Percentiles rank a stretch among this genome's conserved stretches.
Conservation (phyloP, 2,329 filamentous ascomycete species). For the Talaromyces sp. region DNA sequence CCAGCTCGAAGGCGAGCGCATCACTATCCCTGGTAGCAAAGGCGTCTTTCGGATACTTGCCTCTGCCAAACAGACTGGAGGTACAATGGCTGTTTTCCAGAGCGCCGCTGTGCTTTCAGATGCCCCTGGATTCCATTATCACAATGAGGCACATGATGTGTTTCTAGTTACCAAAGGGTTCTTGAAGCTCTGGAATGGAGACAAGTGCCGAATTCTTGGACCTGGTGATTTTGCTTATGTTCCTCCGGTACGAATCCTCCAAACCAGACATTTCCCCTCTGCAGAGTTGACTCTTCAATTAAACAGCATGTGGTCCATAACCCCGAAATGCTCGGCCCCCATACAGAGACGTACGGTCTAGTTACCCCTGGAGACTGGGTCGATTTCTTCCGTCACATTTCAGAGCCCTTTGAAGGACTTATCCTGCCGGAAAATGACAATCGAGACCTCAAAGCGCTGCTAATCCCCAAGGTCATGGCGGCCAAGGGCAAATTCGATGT, state of each 20-base stretch:
- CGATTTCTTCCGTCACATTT: constrained; percentile 56
- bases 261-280: neutral
- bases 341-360: constrained; percentile 51
- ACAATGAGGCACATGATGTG: constrained; percentile 53
- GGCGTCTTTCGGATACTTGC: constrained; percentile 48
- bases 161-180: constrained; percentile 53
- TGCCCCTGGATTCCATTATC: constrained; percentile 49
- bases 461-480: constrained; percentile 53
- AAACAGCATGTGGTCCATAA: constrained; percentile 46
- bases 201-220: constrained; percentile 48
- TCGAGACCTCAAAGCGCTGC: constrained; percentile 45
- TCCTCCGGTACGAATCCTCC: constrained; percentile 41
- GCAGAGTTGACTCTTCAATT: constrained; percentile 22
- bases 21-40: constrained; percentile 50
- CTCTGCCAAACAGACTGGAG: constrained; percentile 48
- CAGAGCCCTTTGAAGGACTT: constrained; percentile 47
- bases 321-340: constrained; percentile 49
- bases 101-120: constrained; percentile 39
- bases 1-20: constrained; percentile 47
- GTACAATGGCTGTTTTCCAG: constrained; percentile 47
- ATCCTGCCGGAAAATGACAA: constrained; percentile 49
- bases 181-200: constrained; percentile 55
- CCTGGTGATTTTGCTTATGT: constrained; percentile 56
- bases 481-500: constrained; percentile 54
- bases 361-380: constrained; percentile 56